Base-by-base conservation (phyloP, 345 rosid genomes). In the Brassica carinata region DNA sequence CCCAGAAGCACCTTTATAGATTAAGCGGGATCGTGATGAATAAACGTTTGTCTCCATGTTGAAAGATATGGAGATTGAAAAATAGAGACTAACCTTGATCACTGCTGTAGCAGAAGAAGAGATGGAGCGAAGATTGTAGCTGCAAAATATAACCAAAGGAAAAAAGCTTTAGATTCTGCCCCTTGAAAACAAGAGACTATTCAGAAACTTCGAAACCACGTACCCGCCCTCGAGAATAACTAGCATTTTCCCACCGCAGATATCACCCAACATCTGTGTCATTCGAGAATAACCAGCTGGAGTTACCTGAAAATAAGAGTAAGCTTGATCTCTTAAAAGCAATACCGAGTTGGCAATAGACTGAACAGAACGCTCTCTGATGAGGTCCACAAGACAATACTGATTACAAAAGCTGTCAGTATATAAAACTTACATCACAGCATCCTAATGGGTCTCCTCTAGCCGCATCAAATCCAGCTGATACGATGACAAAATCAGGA, bases 391-490 rank as follows among this genome's bases (percentile, higher is more conserved):
- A 26, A 1, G 45, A 29, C 30, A 64, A 57, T 36, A 38, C 61
- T 19, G 61, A 64, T 58, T 75, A 23, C 38, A 71, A 10, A 65
- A 72, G 4, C 68, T 55, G 43, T 64, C 70, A 68, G 43, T 31
- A 40, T 64, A 58, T 58, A 71, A 75, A 75, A 71, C 93, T 88
- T 85, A 93, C 99, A 87, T 93, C 97, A 78, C 99, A 96, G 81
- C 98, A 84, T 78, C 99, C 99, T 43, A 96, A 72, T 75, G 99
- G 99, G 84, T 96, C 99, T 67, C 99, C 98, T 82, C 97, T 89
- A 55, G 99, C 99, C 8, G 98, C 98, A 90, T 96, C 99, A 90
- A 93, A 96, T 81, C 99, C 98, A 15, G 98, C 97, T 65, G 99
- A 96, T 81, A 96, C 85, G 87, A 96, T 92, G 81, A 90, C 90